A percentile compares a stretch with the other conserved stretches of the same genome.
Conservation (phyloP, 2,329 filamentous ascomycete genomes). For the Ophiostoma australiae region DNA sequence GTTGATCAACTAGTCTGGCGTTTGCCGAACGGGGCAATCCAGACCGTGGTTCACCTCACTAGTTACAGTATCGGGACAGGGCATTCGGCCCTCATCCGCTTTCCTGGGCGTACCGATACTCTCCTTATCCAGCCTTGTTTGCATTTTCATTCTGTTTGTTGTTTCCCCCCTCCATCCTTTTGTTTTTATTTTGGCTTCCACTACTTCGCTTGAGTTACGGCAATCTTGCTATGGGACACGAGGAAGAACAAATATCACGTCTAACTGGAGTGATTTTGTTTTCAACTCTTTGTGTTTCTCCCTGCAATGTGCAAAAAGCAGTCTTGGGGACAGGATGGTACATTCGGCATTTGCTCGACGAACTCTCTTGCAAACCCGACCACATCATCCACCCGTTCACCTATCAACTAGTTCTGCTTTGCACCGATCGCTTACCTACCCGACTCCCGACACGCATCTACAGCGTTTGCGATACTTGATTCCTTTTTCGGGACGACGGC, state of each 20-base stretch:
- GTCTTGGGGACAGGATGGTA: neutral
- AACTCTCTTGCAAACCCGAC: neutral
- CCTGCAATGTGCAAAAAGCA: neutral
- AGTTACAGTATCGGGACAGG: conserved; percentile 17
- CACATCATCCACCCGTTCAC: neutral
- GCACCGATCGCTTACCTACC: neutral
- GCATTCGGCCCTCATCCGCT: conserved; percentile 17
- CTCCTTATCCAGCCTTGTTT: conserved; percentile 10
- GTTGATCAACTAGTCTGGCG: neutral
- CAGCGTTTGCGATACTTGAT: neutral
- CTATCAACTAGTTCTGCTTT: neutral
- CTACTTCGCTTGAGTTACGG: neutral
- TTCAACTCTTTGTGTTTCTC: neutral
- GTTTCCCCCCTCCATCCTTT: neutral
- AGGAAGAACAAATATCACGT: neutral
- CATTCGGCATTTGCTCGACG: neutral
- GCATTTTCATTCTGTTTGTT: neutral
- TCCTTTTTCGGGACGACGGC: neutral
- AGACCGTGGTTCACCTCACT: neutral
- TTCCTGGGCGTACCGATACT: conserved; percentile 7
- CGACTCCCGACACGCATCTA: neutral
- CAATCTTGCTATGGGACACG: neutral
- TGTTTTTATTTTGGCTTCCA: neutral
- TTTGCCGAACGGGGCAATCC: conserved; percentile 8
- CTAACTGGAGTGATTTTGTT: neutral